Evolutionary conservation across 2,329 filamentous ascomycete species (phyloP).

Genomic region (Cladosporium cucumerinum): DNA sequence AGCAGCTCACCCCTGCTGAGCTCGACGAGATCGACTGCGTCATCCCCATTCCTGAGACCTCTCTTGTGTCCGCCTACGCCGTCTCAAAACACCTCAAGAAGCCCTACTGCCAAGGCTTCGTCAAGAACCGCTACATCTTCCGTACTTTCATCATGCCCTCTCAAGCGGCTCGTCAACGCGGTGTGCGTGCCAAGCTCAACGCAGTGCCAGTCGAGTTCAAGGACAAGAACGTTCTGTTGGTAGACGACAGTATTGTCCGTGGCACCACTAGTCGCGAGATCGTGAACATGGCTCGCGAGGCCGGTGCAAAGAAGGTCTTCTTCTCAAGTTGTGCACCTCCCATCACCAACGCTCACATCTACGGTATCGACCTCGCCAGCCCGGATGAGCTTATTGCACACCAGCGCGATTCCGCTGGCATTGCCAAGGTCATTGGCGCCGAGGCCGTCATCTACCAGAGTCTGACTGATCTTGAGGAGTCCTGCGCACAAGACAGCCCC

Average conservation of each 20-base stretch:
- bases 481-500: constrained; percentile 70
- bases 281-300: constrained; percentile 79
- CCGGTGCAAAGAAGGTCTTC: constrained; percentile 76
- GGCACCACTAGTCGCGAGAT: constrained; percentile 80
- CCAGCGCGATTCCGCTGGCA: constrained; percentile 58
- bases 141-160: constrained; percentile 85
- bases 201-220: constrained; percentile 83
- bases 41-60: constrained; percentile 81
- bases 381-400: constrained; percentile 69
- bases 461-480: constrained; percentile 73
- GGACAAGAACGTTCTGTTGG: constrained; percentile 73
- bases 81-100: constrained; percentile 73
- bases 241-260: constrained; percentile 87
- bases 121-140: constrained; percentile 88
- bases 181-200: constrained; percentile 84
- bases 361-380: constrained; percentile 73
- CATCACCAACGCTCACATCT: constrained; percentile 81
- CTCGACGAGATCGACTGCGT: constrained; percentile 78
- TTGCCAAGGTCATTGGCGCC: constrained; percentile 67
- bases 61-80: constrained; percentile 73
- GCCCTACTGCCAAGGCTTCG: constrained; percentile 75
- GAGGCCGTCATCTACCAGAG: constrained; percentile 75
- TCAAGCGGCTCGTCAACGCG: constrained; percentile 75
- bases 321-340: constrained; percentile 80
- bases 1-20: constrained; percentile 64